phyloP scores from a whole-genome alignment of 257 asterid genomes.

The Mitragyna speciosa region DNA sequence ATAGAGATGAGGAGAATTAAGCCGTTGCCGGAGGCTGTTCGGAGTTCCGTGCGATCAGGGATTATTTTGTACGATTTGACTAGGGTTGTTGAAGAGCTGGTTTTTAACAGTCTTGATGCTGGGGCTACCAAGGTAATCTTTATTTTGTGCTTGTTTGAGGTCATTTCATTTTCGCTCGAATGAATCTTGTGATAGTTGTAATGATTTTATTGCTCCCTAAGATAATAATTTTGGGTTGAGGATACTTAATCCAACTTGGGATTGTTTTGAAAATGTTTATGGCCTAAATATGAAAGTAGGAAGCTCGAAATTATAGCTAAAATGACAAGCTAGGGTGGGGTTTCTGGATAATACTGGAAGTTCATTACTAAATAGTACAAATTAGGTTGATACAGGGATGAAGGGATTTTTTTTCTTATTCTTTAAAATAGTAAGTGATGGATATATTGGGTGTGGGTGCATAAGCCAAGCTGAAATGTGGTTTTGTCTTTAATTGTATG shows the following conservation, averaged over 20 bases:
- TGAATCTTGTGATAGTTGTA: neutral
- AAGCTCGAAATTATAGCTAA: too few species aligned
- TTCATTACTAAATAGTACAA: too few species aligned
- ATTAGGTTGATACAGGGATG: neutral
- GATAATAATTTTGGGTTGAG: neutral
- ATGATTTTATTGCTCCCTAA: neutral
- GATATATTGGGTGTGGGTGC: neutral
- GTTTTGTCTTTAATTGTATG: neutral
- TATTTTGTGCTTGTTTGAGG: neutral
- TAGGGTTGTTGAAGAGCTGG: conserved; percentile 84
- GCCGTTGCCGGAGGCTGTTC: conserved; percentile 68
- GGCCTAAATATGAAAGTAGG: too few species aligned
- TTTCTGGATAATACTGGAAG: too few species aligned
- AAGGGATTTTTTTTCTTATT: neutral
- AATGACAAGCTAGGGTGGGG: too few species aligned
- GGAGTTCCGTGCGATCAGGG: conserved; percentile 72
- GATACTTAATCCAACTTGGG: neutral
- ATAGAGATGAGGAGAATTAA: conserved; percentile 56
- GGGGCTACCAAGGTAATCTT: conserved; percentile 75
- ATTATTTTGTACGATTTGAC: conserved; percentile 66
- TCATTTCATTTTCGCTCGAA: too few species aligned
- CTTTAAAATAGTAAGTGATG: neutral
- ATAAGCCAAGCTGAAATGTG: too few species aligned
- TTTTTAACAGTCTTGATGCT: conserved; percentile 81
- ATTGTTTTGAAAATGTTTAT: neutral